Conservation (phyloP, 192 early-diverging fungal genomes). For the Thamnidium elegans region DNA sequence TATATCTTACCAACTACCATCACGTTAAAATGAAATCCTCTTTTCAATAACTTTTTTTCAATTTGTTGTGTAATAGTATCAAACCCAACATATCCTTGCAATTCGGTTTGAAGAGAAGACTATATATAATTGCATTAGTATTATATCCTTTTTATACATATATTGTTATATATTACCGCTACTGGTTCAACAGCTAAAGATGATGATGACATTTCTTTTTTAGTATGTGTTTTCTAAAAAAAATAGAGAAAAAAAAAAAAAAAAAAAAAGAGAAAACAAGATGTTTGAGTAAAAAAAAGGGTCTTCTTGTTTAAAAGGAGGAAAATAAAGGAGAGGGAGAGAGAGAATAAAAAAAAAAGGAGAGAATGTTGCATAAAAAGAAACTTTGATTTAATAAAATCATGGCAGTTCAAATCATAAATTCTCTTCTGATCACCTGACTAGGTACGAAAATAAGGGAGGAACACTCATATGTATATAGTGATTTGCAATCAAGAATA, state of each 20-base stretch:
- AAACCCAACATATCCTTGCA: slow-evolving; percentile 94
- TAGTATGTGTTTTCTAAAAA: not conserved
- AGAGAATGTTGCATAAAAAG: no score
- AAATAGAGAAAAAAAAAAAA: slow-evolving; percentile 9
- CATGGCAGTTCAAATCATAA: no score
- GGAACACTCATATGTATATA: not conserved
- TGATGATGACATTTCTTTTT: slow-evolving; percentile 18
- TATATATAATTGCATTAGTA: not conserved
- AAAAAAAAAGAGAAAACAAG: slow-evolving; percentile 8
- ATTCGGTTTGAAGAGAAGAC: slow-evolving; percentile 43
- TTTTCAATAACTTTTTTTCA: slow-evolving; percentile 94
- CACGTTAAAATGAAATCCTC: slow-evolving; percentile 95
- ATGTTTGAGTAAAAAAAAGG: not conserved
- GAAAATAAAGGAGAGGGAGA: not conserved
- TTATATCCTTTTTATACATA: not conserved
- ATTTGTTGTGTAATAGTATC: slow-evolving; percentile 95
- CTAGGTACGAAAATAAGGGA: no score
- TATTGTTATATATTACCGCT: slow-evolving; percentile 10
- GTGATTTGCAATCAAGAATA: slow-evolving; percentile 14
- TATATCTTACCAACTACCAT: slow-evolving; percentile 85
- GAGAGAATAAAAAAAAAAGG: not conserved
- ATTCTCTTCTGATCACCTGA: no score
- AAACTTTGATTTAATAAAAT: no score
- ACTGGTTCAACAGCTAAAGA: slow-evolving; percentile 14
- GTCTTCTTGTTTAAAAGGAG: not conserved